phyloP scores from a whole-genome alignment of 1,284 basidiomycete species.

The Rhodofomes roseus region DNA sequence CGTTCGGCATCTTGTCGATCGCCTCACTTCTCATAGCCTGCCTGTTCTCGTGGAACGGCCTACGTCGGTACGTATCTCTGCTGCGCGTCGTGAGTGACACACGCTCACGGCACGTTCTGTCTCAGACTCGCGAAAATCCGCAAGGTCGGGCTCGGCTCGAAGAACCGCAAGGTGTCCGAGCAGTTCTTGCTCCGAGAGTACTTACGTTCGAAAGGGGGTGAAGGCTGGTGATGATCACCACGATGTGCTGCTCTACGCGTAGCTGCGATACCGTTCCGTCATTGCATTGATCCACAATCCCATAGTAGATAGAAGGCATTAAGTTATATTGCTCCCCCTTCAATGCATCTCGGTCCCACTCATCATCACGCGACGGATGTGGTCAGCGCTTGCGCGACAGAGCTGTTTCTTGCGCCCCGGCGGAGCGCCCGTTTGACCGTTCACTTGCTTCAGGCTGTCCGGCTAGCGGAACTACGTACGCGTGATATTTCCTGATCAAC shows the following conservation, averaged over 20 bases:
- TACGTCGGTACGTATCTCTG: conserved; percentile 47
- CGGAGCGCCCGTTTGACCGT: too few species aligned
- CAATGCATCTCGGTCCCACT: too few species aligned
- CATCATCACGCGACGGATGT: background rate
- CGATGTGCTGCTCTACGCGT: too few species aligned
- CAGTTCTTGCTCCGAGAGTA: conserved; percentile 18
- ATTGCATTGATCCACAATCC: background rate
- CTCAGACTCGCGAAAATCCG: conserved; percentile 43
- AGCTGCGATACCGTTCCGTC: background rate
- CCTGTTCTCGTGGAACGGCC: conserved; percentile 55
- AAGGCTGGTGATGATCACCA: conserved; percentile 19
- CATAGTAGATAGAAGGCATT: background rate
- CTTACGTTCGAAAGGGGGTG: conserved; percentile 14
- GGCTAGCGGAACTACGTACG: too few species aligned
- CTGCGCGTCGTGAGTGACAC: background rate
- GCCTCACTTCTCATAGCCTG: conserved; percentile 50
- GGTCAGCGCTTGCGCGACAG: too few species aligned
- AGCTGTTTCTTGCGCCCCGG: too few species aligned
- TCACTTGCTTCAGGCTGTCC: too few species aligned
- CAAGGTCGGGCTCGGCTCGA: conserved; percentile 26
- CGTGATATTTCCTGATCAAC: too few species aligned
- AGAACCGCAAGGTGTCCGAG: conserved; percentile 13
- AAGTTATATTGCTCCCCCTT: background rate
- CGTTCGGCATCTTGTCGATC: conserved; percentile 62
- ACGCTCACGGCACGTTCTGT: background rate